Base-by-base conservation (phyloP, 345 rosid species). In the Linum tenue region DNA sequence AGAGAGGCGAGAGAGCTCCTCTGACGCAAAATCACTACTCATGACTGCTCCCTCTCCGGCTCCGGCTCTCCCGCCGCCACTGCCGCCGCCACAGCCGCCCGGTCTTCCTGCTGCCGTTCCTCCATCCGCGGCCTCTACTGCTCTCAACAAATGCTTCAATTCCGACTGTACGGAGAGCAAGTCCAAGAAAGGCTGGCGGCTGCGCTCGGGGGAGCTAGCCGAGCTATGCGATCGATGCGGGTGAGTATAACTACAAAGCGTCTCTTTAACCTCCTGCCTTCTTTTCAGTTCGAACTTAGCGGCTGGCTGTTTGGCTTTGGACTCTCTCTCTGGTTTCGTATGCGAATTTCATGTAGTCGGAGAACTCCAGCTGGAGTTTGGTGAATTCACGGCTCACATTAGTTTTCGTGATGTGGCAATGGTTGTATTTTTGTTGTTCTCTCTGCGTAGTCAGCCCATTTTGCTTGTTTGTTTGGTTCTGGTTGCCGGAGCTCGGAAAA, bases 171-270 rank as follows among this genome's bases (percentile, higher is more conserved):
- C 69, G 60, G 88, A 85, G 76, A 69, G 77, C 74, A 82, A 76
- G 66, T 83, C 86, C 40, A 78, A 88, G 51, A 90, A 80, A 65
- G 99, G 92, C 5, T 94, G 99, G 99, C 81, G 84, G 68, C 81
- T 94, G 66, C 95, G 91, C 64, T 64, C 76, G 63, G 97, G 96
- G 31, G 95, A 87, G 73, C 77, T 74, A 50, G 96, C 86, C n/a
- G 88, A 88, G 71, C 97, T 94, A 58, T 94, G 99, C 79, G 87
- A 85, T 77, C 88, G 91, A 74, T 94, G 99, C 91, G 92, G 81
- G 99, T 94, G 77, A 84, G 85, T 66, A 10, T 2, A 5, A 7
- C 36, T 60, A 7, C 17, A 6, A 5, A 17, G 10, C 2, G 22
- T 39, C 36, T 31, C 5, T 2, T 39, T 22, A 11, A 37, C 59